Evolutionary conservation across 1,284 basidiomycete species (phyloP).

Genomic region (Amylostereum chailletii): DNA sequence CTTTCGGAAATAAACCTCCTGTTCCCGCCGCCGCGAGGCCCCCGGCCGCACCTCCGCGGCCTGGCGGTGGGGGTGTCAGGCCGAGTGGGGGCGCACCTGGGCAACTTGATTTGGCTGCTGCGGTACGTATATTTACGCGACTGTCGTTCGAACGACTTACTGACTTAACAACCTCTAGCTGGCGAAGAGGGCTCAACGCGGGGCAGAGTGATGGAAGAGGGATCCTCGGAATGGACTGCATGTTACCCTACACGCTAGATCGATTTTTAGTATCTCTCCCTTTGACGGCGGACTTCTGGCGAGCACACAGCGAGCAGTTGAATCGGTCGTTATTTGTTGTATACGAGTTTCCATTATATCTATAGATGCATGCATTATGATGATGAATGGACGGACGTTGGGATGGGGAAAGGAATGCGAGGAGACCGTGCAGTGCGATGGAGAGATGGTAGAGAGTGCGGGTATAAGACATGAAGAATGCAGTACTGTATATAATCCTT

Average conservation of each 20-base stretch:
- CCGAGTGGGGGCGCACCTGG: conserved; percentile 38
- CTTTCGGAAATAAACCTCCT: conserved; percentile 30
- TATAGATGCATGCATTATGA: conserved; percentile 8
- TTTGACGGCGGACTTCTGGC: too few relatives aligned
- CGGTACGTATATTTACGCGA: conserved; percentile 36
- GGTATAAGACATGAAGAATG: background rate
- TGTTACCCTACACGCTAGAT: too few relatives aligned
- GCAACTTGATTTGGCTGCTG: conserved; percentile 78
- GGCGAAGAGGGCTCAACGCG: conserved; percentile 61
- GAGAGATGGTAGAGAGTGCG: too few relatives aligned
- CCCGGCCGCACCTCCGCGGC: background rate
- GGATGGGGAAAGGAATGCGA: background rate
- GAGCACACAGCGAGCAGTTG: too few relatives aligned
- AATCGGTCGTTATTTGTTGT: background rate
- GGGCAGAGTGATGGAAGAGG: conserved; percentile 27
- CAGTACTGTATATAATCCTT: background rate
- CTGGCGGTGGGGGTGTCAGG: conserved; percentile 22
- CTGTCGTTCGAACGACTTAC: conserved; percentile 9
- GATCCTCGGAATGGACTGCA: too few relatives aligned
- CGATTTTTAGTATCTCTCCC: too few relatives aligned
- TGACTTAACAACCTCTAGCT: conserved; percentile 31
- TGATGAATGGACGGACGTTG: background rate
- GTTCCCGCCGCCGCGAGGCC: conserved; percentile 12
- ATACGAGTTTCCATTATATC: conserved; percentile 8
- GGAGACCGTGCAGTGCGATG: background rate